Percentiles rank a stretch among this genome's conserved stretches.
These are phyloP conservation scores for Lavandula angustifolia DNA, from an alignment of 257 asterid genomes.

Conservation along the genomic window DNA sequence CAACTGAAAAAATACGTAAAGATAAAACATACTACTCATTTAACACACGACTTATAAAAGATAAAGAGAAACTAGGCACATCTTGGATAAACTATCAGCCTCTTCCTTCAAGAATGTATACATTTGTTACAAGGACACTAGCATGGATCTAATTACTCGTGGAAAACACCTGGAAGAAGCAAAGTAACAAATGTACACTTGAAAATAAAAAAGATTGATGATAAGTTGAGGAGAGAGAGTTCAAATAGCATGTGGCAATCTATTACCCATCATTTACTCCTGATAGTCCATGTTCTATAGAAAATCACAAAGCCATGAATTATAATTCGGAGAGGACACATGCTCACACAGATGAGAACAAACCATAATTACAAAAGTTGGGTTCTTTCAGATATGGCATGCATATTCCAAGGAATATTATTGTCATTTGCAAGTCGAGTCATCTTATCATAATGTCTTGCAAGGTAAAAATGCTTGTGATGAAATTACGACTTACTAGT, in stretches of 20 bases:
- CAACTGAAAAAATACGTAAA: neutral
- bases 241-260: neutral
- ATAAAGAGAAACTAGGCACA: neutral
- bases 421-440: neutral
- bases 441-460: constrained; percentile 1
- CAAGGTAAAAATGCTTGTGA: neutral
- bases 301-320: neutral
- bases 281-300: constrained; percentile 8
- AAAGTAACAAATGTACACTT: neutral
- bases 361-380: constrained; percentile 3
- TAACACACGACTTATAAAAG: neutral
- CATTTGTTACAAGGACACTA: neutral
- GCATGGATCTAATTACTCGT: neutral
- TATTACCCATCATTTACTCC: neutral
- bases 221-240: constrained; percentile 6
- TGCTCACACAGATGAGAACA: neutral
- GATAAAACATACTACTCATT: neutral
- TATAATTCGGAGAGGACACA: neutral
- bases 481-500: neutral
- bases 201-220: neutral
- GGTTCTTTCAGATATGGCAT: constrained; percentile 2
- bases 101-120: neutral
- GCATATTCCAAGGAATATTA: constrained; percentile 8
- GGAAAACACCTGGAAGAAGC: neutral
- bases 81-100: neutral